These are phyloP conservation scores for Verticillium albo-atrum DNA, from an alignment of 2,329 filamentous ascomycete species.

Conservation along the genomic window DNA sequence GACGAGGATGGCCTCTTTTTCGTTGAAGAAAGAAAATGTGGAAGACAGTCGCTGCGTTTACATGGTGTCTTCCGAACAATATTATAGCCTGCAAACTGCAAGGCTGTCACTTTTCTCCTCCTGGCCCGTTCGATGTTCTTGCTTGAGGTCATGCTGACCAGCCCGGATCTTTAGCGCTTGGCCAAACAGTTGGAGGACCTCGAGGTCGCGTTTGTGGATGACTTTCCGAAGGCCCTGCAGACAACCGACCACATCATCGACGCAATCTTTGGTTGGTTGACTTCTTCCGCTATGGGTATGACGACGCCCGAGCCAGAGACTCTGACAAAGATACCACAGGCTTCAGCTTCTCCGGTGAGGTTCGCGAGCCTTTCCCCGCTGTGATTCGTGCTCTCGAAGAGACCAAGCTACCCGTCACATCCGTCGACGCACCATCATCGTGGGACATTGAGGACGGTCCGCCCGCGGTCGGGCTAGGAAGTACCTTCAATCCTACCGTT, in stretches of 20 bases:
- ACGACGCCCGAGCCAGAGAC: not conserved
- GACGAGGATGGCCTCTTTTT: no score
- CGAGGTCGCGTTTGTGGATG: conserved; percentile 74
- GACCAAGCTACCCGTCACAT: conserved; percentile 71
- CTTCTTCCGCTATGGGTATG: not conserved
- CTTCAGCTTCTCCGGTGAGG: conserved; percentile 88
- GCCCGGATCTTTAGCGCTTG: conserved; percentile 54
- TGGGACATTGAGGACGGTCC: conserved; percentile 92
- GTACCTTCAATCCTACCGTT: conserved; percentile 72
- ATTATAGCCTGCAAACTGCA: not conserved
- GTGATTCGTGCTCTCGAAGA: conserved; percentile 75
- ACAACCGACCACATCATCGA: conserved; percentile 80
- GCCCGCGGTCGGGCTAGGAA: conserved; percentile 70
- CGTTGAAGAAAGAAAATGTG: not conserved
- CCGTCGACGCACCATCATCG: conserved; percentile 88
- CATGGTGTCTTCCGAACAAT: not conserved
- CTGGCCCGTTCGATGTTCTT: not conserved
- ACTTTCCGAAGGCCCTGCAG: conserved; percentile 65
- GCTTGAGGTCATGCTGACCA: not conserved
- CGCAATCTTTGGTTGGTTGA: conserved; percentile 76
- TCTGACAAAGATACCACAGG: conserved; percentile 37
- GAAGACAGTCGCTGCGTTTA: conserved; percentile 1
- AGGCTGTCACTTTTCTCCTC: not conserved
- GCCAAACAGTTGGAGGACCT: conserved; percentile 81
- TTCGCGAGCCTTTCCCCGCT: conserved; percentile 84